A percentile compares a stretch with the other conserved stretches of the same genome.
Evolutionary conservation across 192 early-diverging fungal species (phyloP).

Genomic region (Gonapodya sp.): DNA sequence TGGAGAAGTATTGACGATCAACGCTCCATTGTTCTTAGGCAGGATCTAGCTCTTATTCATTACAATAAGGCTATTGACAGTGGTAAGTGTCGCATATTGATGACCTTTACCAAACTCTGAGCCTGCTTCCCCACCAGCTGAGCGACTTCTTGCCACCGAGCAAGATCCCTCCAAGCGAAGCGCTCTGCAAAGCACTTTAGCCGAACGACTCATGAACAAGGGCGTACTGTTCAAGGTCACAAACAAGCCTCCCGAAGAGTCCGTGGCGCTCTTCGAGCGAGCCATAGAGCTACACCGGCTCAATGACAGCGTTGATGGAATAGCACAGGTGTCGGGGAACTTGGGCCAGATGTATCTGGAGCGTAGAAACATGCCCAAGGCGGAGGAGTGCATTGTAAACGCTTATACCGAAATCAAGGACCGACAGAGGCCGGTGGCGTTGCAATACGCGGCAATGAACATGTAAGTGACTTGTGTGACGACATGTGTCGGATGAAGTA

Average conservation of each 20-base stretch:
- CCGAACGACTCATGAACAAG: slow-evolving; percentile 23
- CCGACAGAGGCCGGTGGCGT: slow-evolving; percentile 18
- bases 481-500: not conserved
- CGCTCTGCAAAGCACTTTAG: slow-evolving; percentile 14
- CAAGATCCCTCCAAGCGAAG: slow-evolving; percentile 7
- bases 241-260: not conserved
- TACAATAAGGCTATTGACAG: slow-evolving; percentile 23
- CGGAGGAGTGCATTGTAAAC: slow-evolving; percentile 18
- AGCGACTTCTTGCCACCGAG: slow-evolving; percentile 12
- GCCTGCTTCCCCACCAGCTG: slow-evolving; percentile 5
- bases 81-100: slow-evolving; percentile 16
- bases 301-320: slow-evolving; percentile 21
- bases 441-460: slow-evolving; percentile 28
- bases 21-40: not conserved
- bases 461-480: slow-evolving; percentile 13
- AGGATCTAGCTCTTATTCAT: slow-evolving; percentile 7
- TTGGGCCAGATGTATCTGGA: slow-evolving; percentile 24
- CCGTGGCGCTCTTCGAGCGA: slow-evolving; percentile 16
- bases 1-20: not conserved
- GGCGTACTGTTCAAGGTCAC: slow-evolving; percentile 24
- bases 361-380: slow-evolving; percentile 10
- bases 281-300: slow-evolving; percentile 17
- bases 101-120: slow-evolving; percentile 5
- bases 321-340: slow-evolving; percentile 27
- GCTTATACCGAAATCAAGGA: slow-evolving; percentile 18